These are phyloP conservation scores for Botrytis sinoallii DNA, from an alignment of 2,329 filamentous ascomycete species.

Conservation along the genomic window DNA sequence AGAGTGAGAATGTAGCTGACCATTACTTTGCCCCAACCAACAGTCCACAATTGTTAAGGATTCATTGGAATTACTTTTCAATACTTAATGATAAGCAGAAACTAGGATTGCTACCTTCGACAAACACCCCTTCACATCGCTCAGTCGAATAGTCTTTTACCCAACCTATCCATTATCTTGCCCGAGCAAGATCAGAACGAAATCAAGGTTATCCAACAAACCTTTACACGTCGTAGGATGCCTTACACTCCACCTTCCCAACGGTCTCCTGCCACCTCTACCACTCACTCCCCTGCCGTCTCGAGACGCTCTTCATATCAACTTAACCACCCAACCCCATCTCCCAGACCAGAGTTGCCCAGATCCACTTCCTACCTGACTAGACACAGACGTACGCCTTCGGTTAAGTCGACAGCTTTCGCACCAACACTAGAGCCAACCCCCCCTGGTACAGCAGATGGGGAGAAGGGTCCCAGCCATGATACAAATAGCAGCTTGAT, in stretches of 20 bases:
- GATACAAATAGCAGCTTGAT: conserved; percentile 34
- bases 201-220: background rate
- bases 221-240: conserved; percentile 51
- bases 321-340: conserved; percentile 38
- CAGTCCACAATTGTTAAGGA: conserved; percentile 22
- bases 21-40: conserved; percentile 23
- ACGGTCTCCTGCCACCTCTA: conserved; percentile 59
- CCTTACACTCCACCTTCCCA: conserved; percentile 82
- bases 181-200: background rate
- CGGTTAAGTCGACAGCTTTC: conserved; percentile 40
- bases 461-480: conserved; percentile 29
- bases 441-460: conserved; percentile 32
- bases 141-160: conserved; percentile 26
- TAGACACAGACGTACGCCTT: conserved; percentile 59
- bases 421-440: conserved; percentile 34
- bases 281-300: conserved; percentile 52
- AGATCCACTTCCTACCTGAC: conserved; percentile 64
- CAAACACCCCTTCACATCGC: conserved; percentile 9
- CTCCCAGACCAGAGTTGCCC: conserved; percentile 53
- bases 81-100: conserved; percentile 29
- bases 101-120: conserved; percentile 26
- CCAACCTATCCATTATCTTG: background rate
- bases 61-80: conserved; percentile 10
- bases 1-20: conserved; percentile 28
- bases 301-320: conserved; percentile 60